Evolutionary conservation across 2,329 filamentous ascomycete genomes (phyloP), one percentile per base, ranked within the genome.

Genomic region (Fusarium oxysporum): DNA sequence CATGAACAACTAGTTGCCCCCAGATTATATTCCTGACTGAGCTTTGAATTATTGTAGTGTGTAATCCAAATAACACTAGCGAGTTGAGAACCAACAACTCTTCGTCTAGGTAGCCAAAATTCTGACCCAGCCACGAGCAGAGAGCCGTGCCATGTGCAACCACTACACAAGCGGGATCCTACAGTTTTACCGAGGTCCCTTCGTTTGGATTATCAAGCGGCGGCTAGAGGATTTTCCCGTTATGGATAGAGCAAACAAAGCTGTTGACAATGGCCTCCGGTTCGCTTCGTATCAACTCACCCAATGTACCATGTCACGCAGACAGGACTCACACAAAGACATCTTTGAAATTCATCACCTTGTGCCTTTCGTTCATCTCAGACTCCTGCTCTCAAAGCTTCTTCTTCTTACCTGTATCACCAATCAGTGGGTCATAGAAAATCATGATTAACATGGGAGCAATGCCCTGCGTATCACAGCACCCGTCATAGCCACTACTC

Each of bases 401-500:
- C 44, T 58, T 62, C 44, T 58, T 35, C 53, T n/a, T 58, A 23
- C 23, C 25, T 48, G 63, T 63, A 57, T 64, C 44, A 75, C 73
- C 47, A 51, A 51, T 60, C 44, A 62, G 53, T 64, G 58, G 66
- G 63, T 50, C 71, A 70, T 67, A 64, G 65, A 70, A 51, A 70
- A 70, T 56, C 53, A 40, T 71, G 73, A 75, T 59, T 65, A 32
- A 74, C 67, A 57, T 48, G 47, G 45, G 41, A 58, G 44, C 53
- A 62, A 70, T 68, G 51, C 59, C 40, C 56, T 55, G 47, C 38
- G 77, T 83, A 65, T 69, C 80, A 84, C 83, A 76, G 71, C 80
- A 80, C 76, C 82, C 81, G 79, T 82, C 81, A 81, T 78, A 71
- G 72, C 70, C 72, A 68, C 77, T 77, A 71, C 74, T 73, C 75